Evolutionary conservation across 306 rosid genomes (phyloP), one percentile per base, ranked within the genome.

Genomic region (Trichosanthes cucumerina): DNA sequence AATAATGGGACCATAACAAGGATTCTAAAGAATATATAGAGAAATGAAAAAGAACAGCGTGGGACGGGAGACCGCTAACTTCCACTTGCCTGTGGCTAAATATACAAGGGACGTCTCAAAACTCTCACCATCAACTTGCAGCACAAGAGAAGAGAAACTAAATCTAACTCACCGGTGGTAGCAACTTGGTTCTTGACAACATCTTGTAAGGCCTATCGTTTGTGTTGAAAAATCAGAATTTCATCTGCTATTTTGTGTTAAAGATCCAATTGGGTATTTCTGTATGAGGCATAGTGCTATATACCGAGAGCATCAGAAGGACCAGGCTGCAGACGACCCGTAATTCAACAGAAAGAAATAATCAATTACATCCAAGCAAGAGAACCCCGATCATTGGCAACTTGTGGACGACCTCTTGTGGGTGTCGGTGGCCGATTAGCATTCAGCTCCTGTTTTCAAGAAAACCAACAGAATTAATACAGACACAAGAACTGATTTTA

Each of bases 331-430:
- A 78, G 43, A 72, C 59, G 21, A 71, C 76, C 38, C 7, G 4
- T 46, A 46, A 47, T 71, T 72, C 77, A 43, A 24, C 76, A 43
- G 57, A 46, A 18, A 34, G 1, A 21, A n/a, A 69, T 69, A 41
- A 31, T 49, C 80, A 79, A 81, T 83, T 88, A 95, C 87, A 95
- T 92, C 99, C 99, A 95, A 57, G 99, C 97, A 41, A 95, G 97
- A 7, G 99, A 88, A 79, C 98, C 99, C 79, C 96, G 87, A 77
- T 95, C 99, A 43, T 86, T 95, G 73, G 97, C 26, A 75, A 81
- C 99, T 89, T 81, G 99, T 58, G 97, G 97, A 28, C 99, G 99
- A 79, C 99, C 99, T 88, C 99, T 92, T 59, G 99, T 95, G 77
- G 99, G 99, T 68, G 99, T 92, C 16, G 99, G 91, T 53, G 99